phyloP scores from a whole-genome alignment of 371 early-diverging fungal species.

The Choanephora cucurbitarum region DNA sequence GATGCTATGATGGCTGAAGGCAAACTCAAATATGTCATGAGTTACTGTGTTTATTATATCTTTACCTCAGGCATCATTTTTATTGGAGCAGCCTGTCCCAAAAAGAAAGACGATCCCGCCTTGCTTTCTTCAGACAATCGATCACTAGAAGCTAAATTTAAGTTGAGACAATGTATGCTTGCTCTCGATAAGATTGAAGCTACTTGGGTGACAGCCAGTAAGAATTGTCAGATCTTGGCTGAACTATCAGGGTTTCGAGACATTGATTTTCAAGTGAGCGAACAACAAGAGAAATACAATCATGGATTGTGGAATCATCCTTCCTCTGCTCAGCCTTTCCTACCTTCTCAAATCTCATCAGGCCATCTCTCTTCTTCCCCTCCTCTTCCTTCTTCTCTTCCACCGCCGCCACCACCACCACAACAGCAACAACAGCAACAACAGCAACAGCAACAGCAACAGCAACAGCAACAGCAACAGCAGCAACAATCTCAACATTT shows the following conservation, averaged over 20 bases:
- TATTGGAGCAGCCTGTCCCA: constrained; percentile 28
- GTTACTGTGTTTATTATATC: constrained; percentile 41
- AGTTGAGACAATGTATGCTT: constrained; percentile 40
- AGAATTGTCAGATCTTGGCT: constrained; percentile 44
- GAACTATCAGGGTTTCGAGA: constrained; percentile 47
- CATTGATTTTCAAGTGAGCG: constrained; percentile 9
- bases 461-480: too few relatives aligned
- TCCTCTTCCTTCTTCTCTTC: too few relatives aligned
- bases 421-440: too few relatives aligned
- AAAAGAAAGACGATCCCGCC: constrained; percentile 4
- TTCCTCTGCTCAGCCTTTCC: neutral
- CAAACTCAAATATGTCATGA: constrained; percentile 35
- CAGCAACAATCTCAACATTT: neutral
- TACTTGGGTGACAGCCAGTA: constrained; percentile 41
- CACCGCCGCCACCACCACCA: too few relatives aligned
- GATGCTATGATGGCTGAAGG: constrained; percentile 35
- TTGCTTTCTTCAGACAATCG: constrained; percentile 1
- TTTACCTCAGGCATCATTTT: constrained; percentile 48
- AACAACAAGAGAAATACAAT: neutral
- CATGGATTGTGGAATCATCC: neutral
- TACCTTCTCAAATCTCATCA: too few relatives aligned
- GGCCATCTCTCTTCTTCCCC: too few relatives aligned
- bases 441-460: too few relatives aligned
- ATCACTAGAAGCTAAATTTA: constrained; percentile 32
- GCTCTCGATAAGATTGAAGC: constrained; percentile 38